Evolutionary conservation across 768 basidiomycete species (phyloP).

Genomic region (Vararia minispora): DNA sequence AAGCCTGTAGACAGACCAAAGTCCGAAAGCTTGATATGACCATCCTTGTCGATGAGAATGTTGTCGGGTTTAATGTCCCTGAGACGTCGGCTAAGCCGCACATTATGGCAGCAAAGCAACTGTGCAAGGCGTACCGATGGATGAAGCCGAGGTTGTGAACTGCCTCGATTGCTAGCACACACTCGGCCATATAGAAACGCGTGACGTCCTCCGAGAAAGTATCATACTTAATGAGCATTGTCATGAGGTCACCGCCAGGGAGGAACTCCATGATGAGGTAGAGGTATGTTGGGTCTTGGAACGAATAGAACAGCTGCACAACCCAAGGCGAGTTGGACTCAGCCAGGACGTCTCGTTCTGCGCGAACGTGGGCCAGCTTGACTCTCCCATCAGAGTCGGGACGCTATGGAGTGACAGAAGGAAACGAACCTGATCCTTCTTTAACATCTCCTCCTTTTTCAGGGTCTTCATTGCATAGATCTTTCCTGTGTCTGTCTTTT

Average conservation of each 20-base stretch:
- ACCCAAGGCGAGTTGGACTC: conserved; percentile 96
- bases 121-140: conserved; percentile 56
- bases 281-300: conserved; percentile 85
- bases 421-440: conserved; percentile 83
- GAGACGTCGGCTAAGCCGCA: conserved; percentile 8
- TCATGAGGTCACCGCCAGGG: conserved; percentile 98
- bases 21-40: conserved; percentile 96
- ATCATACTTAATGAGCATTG: conserved; percentile 99
- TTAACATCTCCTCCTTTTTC: conserved; percentile 97
- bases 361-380: conserved; percentile 94
- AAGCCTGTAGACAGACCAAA: conserved; percentile 99
- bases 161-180: conserved; percentile 93
- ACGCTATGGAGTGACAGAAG: not conserved
- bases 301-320: conserved; percentile 95
- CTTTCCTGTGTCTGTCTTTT: conserved; percentile 94
- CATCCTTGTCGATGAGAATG: conserved; percentile 94
- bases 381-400: not conserved
- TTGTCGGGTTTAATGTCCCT: conserved; percentile 99
- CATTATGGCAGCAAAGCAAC: conserved; percentile 2
- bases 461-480: conserved; percentile 99
- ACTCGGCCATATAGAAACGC: conserved; percentile 98
- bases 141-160: conserved; percentile 97
- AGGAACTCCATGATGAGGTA: conserved; percentile 99
- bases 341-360: conserved; percentile 92
- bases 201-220: conserved; percentile 98